Evolutionary conservation across 2,329 filamentous ascomycete species (phyloP), one percentile per base, ranked within the genome.

Genomic region (Dichotomopilus funicola): DNA sequence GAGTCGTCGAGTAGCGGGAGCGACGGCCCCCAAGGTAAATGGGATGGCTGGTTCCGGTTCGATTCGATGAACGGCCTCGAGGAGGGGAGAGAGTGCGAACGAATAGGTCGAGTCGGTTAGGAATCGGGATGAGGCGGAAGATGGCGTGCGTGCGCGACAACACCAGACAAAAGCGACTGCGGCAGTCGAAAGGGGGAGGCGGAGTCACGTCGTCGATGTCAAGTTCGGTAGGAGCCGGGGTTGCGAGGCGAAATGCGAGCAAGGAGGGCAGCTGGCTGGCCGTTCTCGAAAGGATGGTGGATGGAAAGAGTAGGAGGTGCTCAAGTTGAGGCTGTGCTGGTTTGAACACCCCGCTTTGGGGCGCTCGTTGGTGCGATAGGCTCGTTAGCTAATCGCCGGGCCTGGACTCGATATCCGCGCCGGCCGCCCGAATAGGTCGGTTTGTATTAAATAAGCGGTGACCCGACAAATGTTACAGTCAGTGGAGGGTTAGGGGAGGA

Each of bases 241-340:
- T 44, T 35, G 47, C 49, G 51, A 54, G 58, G 40, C 19, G 19
- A 54, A 47, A 43, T 43, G 50, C 49, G 54, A 59, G 44, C 54
- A 31, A 48, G 50, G 51, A 58, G 57, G 54, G 53, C 56, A 54
- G 56, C 54, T 48, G 56, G 52, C 51, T 45, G 56, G 55, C 54
- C 19, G 19, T 27, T 27, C 19, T 27, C 19, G 19, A 27, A 27
- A 27, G 19, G 19, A 27, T 27, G 19, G 19, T 27, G 19, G 19
- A 27, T 27, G 19, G 19, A 27, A 27, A 27, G 19, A 27, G 19
- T 27, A 27, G 19, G 59, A 59, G 38, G 44, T 38, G 40, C 9
- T 31, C 56, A 56, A 54, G 61, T 54, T 64, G 63, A 63, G 62
- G 63, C 62, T 64, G 63, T 64, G 62, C 62, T 63, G 19, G 59